These are phyloP conservation scores for Lactuca saligna DNA, from an alignment of 129 eudicot species.

Conservation along the genomic window DNA sequence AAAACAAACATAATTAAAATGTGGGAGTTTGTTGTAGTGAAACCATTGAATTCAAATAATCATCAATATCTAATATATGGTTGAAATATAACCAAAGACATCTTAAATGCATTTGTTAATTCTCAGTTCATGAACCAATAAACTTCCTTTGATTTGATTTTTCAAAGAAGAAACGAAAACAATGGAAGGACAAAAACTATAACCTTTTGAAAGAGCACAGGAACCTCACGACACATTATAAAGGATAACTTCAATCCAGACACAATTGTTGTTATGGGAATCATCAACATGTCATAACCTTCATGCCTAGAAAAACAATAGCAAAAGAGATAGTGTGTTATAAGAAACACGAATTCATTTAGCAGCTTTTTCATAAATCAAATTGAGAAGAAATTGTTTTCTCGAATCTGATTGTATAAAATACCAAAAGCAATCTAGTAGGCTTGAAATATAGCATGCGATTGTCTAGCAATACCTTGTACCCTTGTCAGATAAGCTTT, in stretches of 20 bases:
- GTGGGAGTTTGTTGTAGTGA: constrained; percentile 13
- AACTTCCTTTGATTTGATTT: neutral
- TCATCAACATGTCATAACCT: constrained; percentile 38
- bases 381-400: neutral
- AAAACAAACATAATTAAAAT: constrained; percentile 2
- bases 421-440: too few relatives aligned
- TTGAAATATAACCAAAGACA: neutral
- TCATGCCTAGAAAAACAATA: constrained; percentile 34
- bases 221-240: constrained; percentile 69
- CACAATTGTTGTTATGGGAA: constrained; percentile 44
- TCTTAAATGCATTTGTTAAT: too few relatives aligned
- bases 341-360: neutral
- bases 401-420: too few relatives aligned
- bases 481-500: constrained; percentile 34
- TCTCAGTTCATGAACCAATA: neutral
- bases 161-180: neutral
- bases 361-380: neutral
- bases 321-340: constrained; percentile 16
- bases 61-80: neutral
- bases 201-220: constrained; percentile 78
- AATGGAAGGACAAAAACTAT: neutral
- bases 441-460: neutral
- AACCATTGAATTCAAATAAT: constrained; percentile 7
- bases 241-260: constrained; percentile 66
- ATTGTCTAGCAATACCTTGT: constrained; percentile 50